Base-by-base conservation (phyloP, 306 rosid species). In the Biancaea sappan region DNA sequence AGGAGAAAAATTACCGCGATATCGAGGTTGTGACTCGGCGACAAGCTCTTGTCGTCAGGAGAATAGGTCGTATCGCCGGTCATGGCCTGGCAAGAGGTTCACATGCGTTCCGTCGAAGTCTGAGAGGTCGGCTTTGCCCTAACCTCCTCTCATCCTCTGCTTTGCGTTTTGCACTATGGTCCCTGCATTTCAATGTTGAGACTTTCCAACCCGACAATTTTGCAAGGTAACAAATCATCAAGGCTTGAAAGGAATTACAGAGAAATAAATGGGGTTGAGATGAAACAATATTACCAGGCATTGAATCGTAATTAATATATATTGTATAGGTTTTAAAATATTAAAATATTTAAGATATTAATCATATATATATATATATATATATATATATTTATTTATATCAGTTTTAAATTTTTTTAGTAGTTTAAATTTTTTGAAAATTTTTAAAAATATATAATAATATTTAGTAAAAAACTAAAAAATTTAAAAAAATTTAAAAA, bases 1-100 rank as follows among this genome's bases (percentile, higher is more conserved):
- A 38, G 15, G 69, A 3, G 24, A 57, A 57, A 8, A 56, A 34
- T 63, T 84, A 84, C 88, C 85, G 66, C 34, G 73, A 80, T 77
- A 18, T 80, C 78, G 47, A 80, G 72, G 63, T 73, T 63, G 12
- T 79, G 82, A 71, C 50, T 73, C 8, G 56, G 59, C 21, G 78
- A 69, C 72, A 80, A 84, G 58, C 32, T 52, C 72, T 77, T 73
- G 59, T 77, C 51, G 32, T 32, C 46, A 2, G 58, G 50, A 61
- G 80, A 77, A 80, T 72, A 84, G 69, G 47, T 18, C 7, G 67
- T 53, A 37, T 66, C 67, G 7, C 62, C 79, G 1, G 67, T 61
- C 86, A 82, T 78, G 66, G 73, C 74, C 69, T 10, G 51, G 40
- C 51, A 19, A 81, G 40, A 66, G 24, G 70, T 50, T 78, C 32